phyloP scores from a whole-genome alignment of 2,329 filamentous ascomycete species.

The Neopestalotiopsis sp. region DNA sequence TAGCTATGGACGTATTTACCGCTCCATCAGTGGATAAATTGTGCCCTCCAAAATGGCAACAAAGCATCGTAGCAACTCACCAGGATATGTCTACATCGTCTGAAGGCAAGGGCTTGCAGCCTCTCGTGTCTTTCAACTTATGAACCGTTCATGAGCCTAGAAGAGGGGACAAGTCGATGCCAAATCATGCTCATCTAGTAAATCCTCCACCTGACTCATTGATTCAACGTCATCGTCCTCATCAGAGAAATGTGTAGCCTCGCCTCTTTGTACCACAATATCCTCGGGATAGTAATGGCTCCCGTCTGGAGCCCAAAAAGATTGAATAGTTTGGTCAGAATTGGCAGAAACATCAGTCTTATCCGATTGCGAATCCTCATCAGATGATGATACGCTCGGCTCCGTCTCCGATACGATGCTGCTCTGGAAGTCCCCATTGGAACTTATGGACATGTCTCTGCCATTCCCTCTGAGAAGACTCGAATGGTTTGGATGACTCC shows the following conservation, averaged over 20 bases:
- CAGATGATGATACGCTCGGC: not conserved
- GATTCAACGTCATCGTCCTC: conserved; percentile 9
- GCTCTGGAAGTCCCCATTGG: too few relatives aligned
- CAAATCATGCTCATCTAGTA: too few relatives aligned
- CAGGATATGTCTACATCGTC: not conserved
- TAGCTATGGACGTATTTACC: not conserved
- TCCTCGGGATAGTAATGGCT: conserved; percentile 17
- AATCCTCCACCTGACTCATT: not conserved
- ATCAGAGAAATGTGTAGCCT: conserved; percentile 10
- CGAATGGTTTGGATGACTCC: too few relatives aligned
- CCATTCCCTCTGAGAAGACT: too few relatives aligned
- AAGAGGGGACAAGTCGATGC: too few relatives aligned
- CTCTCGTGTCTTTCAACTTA: not conserved
- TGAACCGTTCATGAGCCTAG: not conserved
- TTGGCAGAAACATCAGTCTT: not conserved
- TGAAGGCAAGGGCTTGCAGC: not conserved
- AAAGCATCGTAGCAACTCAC: not conserved
- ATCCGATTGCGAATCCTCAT: not conserved
- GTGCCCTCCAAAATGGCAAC: not conserved
- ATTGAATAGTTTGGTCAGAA: not conserved
- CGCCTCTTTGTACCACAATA: conserved; percentile 11
- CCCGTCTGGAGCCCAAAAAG: conserved; percentile 18
- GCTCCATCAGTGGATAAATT: not conserved
- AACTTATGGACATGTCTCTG: too few relatives aligned
- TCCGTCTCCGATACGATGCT: not conserved